Percentiles rank a stretch among this genome's conserved stretches.
Conservation (phyloP, 2,329 filamentous ascomycete genomes). For the Xylariaceae sp. region DNA sequence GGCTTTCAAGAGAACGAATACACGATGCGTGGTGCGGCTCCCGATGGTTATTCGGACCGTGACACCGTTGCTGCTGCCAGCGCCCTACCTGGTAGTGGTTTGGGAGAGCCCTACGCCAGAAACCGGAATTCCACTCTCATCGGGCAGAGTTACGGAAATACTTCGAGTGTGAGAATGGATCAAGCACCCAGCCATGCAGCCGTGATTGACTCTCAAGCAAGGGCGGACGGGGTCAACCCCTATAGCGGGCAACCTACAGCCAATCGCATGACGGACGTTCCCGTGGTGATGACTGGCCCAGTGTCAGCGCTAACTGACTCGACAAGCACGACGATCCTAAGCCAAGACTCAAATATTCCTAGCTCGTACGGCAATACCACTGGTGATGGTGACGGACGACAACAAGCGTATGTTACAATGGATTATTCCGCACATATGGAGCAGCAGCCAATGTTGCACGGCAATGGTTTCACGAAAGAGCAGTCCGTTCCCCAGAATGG, state of each 20-base stretch:
- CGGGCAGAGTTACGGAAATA: constrained; percentile 40
- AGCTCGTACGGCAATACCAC: constrained; percentile 9
- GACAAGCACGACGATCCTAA: constrained; percentile 11
- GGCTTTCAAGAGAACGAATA: constrained; percentile 36
- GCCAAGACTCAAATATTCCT: constrained; percentile 16
- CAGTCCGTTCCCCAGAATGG: constrained; percentile 12
- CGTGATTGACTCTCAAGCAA: constrained; percentile 45
- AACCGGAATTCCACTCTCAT: constrained; percentile 18
- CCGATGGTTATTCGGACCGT: constrained; percentile 38
- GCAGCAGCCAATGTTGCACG: constrained; percentile 1
- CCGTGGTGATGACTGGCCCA: constrained; percentile 17
- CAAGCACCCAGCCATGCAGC: constrained; percentile 47
- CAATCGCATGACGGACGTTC: constrained; percentile 13
- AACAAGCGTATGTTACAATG: background rate
- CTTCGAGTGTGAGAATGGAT: constrained; percentile 40
- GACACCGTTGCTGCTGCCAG: constrained; percentile 57
- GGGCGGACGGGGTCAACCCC: constrained; percentile 53
- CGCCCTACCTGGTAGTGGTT: constrained; percentile 45
- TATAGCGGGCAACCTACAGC: constrained; percentile 45
- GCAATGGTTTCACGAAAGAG: constrained; percentile 17
- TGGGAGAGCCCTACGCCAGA: constrained; percentile 29
- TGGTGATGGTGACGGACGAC: background rate
- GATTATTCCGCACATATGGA: constrained; percentile 4
- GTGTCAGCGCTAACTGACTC: constrained; percentile 12
- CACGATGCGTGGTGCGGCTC: constrained; percentile 14